Evolutionary conservation across 495 filamentous ascomycete genomes (phyloP).

Genomic region (Xylaria venustula): DNA sequence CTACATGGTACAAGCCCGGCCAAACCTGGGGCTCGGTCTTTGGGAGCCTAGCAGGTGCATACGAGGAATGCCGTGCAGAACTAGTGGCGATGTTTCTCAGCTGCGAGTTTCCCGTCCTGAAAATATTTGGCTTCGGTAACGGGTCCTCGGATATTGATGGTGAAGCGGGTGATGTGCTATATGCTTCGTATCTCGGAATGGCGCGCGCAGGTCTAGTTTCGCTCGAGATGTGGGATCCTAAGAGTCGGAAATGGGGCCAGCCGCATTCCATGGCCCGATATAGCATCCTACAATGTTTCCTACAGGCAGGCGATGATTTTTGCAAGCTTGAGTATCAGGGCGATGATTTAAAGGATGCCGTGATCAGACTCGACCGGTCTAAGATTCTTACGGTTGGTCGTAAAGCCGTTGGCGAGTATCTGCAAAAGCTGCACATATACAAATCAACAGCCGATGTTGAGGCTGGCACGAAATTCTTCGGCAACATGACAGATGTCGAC

Average conservation of each 20-base stretch:
- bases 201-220: constrained; percentile 82
- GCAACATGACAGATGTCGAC: constrained; percentile 75
- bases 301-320: constrained; percentile 79
- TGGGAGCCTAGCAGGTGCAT: constrained; percentile 77
- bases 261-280: constrained; percentile 94
- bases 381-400: constrained; percentile 69
- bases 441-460: constrained; percentile 87
- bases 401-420: constrained; percentile 81
- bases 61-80: constrained; percentile 73
- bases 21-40: constrained; percentile 95
- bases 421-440: constrained; percentile 89
- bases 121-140: constrained; percentile 89
- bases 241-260: constrained; percentile 89
- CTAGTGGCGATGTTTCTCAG: constrained; percentile 91
- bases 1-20: constrained; percentile 87
- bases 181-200: constrained; percentile 85
- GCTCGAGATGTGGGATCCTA: constrained; percentile 86
- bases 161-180: constrained; percentile 82
- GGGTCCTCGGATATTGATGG: constrained; percentile 66
- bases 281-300: constrained; percentile 85
- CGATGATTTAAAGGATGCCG: constrained; percentile 76
- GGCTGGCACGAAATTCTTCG: constrained; percentile 72
- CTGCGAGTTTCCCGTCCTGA: constrained; percentile 83
- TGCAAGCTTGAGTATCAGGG: constrained; percentile 72
- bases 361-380: constrained; percentile 73